Percentiles rank a stretch among this genome's conserved stretches.
phyloP scores from a whole-genome alignment of 257 asterid species.

The Solanum piurae region DNA sequence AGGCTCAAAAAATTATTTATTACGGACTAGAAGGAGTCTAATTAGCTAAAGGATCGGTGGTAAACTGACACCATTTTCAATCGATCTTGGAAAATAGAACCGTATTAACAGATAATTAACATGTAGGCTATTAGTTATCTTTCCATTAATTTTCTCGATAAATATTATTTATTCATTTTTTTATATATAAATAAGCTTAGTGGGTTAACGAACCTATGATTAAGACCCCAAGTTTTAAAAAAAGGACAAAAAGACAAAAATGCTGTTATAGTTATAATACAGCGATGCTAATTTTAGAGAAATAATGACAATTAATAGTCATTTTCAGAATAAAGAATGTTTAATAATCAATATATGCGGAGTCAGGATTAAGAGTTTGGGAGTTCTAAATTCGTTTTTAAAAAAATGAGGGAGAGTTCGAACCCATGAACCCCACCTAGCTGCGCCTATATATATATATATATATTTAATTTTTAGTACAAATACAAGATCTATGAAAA shows the following conservation, averaged over 20 bases:
- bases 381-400: rapidly evolving
- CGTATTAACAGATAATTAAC: not conserved
- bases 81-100: not conserved
- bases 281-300: not conserved
- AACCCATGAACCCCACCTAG: no score
- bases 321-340: not conserved
- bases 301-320: not conserved
- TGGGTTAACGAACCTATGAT: not conserved
- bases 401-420: no score
- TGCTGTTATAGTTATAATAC: not conserved
- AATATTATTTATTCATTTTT: not conserved
- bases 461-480: no score
- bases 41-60: not conserved
- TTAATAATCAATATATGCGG: not conserved
- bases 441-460: no score
- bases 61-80: no score
- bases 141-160: not conserved
- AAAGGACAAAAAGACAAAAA: not conserved
- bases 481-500: no score
- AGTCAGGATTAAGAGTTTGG: no score
- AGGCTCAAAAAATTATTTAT: not conserved
- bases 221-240: not conserved
- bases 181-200: not conserved
- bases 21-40: not conserved
- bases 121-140: not conserved